phyloP scores from a whole-genome alignment of 23 red algal species.

The Chondrus crispus region DNA sequence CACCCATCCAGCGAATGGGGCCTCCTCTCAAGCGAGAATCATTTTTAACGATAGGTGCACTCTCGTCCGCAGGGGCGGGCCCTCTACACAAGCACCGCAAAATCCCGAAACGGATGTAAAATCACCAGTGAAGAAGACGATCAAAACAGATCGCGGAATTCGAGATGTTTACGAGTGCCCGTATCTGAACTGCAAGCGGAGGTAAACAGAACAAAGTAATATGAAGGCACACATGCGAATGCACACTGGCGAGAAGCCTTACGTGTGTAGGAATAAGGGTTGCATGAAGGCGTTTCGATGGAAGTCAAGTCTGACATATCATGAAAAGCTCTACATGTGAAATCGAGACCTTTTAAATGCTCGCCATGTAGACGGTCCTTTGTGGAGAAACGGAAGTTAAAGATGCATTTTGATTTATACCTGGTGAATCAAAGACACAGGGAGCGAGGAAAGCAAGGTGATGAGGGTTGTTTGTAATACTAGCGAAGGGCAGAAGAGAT shows the following conservation, averaged over 20 bases:
- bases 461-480: too few species aligned
- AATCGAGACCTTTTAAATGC: constrained; percentile 35
- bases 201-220: constrained; percentile 50
- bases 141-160: constrained; percentile 7
- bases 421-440: background rate
- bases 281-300: constrained; percentile 70
- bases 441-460: background rate
- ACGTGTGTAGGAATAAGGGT: constrained; percentile 41
- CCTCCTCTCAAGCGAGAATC: too few species aligned
- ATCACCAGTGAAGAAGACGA: constrained; percentile 13
- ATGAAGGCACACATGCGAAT: constrained; percentile 68
- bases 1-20: too few species aligned
- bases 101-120: too few species aligned
- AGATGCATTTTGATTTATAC: constrained; percentile 32
- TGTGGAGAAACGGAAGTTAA: constrained; percentile 58
- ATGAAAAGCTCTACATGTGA: constrained; percentile 46
- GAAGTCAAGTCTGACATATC: constrained; percentile 63
- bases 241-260: constrained; percentile 72
- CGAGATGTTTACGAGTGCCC: constrained; percentile 61
- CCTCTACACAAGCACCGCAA: too few species aligned
- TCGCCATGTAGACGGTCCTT: constrained; percentile 32
- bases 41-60: too few species aligned
- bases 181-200: constrained; percentile 33
- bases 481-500: too few species aligned
- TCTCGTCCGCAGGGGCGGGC: too few species aligned